These are phyloP conservation scores for Linnemannia zychae DNA, from an alignment of 192 early-diverging fungal genomes.

Conservation along the genomic window DNA sequence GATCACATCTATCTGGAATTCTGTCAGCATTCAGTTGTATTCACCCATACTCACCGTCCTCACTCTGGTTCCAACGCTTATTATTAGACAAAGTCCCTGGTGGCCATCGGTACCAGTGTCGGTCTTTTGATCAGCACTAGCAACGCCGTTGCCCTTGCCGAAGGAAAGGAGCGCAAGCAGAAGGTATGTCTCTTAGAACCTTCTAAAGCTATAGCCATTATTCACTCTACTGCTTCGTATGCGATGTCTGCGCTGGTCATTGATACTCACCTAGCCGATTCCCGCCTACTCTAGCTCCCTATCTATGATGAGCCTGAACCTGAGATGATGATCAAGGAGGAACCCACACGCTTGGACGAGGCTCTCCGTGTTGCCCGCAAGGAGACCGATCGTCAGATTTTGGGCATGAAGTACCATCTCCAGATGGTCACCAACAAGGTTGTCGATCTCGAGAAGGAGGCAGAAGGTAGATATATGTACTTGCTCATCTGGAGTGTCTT, in stretches of 20 bases:
- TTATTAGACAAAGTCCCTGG: conserved; percentile 45
- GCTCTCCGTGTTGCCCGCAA: conserved; percentile 49
- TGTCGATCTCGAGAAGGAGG: conserved; percentile 55
- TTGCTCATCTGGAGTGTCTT: background rate
- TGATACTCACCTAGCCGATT: background rate
- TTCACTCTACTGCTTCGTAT: background rate
- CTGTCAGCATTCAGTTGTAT: no score
- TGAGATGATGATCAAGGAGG: conserved; percentile 57
- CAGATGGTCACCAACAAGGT: conserved; percentile 56
- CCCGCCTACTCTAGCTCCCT: conserved; percentile 23
- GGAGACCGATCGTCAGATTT: conserved; percentile 55
- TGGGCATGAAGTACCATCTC: conserved; percentile 56
- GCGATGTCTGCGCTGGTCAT: background rate
- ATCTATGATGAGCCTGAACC: conserved; percentile 54
- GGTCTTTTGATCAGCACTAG: conserved; percentile 41
- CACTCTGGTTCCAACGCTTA: background rate
- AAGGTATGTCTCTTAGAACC: conserved; percentile 17
- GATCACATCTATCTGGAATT: no score
- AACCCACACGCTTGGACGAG: conserved; percentile 54
- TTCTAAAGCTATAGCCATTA: background rate
- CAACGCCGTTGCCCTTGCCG: conserved; percentile 31
- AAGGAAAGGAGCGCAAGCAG: conserved; percentile 52
- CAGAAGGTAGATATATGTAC: conserved; percentile 30
- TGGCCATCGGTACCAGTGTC: conserved; percentile 32
- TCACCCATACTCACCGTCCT: background rate